Conservation (phyloP, 2,329 filamentous ascomycete species). For the Penicillium sp. region DNA sequence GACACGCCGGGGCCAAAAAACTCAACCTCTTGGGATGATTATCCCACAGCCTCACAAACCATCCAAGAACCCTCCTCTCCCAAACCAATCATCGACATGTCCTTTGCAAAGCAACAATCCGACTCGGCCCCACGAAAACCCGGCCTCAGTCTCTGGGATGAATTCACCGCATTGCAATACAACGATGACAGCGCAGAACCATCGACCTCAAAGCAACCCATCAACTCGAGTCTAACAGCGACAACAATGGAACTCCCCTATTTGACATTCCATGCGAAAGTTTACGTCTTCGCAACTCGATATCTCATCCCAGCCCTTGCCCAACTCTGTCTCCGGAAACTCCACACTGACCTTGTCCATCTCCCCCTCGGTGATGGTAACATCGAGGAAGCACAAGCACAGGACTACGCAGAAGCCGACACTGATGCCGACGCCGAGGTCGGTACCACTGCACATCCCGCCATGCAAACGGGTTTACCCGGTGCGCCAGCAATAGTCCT, state of each 20-base stretch:
- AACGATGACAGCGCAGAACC: conserved; percentile 25
- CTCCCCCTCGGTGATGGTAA: conserved; percentile 33
- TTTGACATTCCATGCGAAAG: conserved; percentile 49
- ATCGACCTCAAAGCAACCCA: not conserved
- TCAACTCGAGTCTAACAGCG: conserved; percentile 8
- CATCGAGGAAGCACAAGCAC: not conserved
- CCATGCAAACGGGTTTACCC: not conserved
- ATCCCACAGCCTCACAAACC: not conserved
- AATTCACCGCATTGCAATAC: conserved; percentile 44
- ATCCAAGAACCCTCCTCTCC: not conserved
- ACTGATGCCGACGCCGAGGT: not conserved
- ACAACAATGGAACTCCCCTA: conserved; percentile 39
- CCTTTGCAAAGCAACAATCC: conserved; percentile 42
- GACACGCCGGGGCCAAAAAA: not conserved
- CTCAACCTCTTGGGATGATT: not conserved
- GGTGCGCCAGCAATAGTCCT: conserved; percentile 32
- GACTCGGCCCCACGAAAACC: conserved; percentile 35
- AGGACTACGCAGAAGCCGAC: not conserved
- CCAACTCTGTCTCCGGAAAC: conserved; percentile 45
- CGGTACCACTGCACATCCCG: not conserved
- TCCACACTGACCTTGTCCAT: conserved; percentile 43
- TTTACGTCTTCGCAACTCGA: conserved; percentile 49
- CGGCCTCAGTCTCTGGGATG: conserved; percentile 44
- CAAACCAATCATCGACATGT: conserved; percentile 40
- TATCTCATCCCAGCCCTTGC: conserved; percentile 47